These are phyloP conservation scores for Pseudofabraea citricarpa DNA, from an alignment of 2,329 filamentous ascomycete species.

Conservation along the genomic window DNA sequence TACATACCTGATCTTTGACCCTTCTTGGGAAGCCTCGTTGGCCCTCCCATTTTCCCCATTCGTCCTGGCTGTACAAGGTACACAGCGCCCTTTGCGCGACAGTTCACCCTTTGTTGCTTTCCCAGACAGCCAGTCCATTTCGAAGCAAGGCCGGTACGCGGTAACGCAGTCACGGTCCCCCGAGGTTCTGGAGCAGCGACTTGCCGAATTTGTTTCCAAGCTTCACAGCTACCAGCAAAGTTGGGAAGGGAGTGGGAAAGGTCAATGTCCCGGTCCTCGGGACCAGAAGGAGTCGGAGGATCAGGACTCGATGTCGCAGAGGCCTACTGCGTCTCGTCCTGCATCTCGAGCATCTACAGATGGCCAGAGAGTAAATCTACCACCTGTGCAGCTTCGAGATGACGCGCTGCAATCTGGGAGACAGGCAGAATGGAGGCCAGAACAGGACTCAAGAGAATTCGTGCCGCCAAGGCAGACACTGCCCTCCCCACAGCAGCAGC, in stretches of 20 bases:
- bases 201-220: slow-evolving; percentile 28
- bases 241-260: slow-evolving; percentile 29
- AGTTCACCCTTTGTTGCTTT: slow-evolving; percentile 25
- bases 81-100: slow-evolving; percentile 28
- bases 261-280: slow-evolving; percentile 55
- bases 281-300: slow-evolving; percentile 49
- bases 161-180: slow-evolving; percentile 20
- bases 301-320: slow-evolving; percentile 61
- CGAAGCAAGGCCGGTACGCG: slow-evolving; percentile 21
- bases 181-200: slow-evolving; percentile 23
- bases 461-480: neutral
- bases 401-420: slow-evolving; percentile 19
- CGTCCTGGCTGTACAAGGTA: slow-evolving; percentile 37
- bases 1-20: slow-evolving; percentile 16
- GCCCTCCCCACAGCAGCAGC: slow-evolving; percentile 11
- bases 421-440: slow-evolving; percentile 19
- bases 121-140: slow-evolving; percentile 25
- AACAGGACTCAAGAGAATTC: slow-evolving; percentile 16
- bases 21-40: slow-evolving; percentile 21
- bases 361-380: slow-evolving; percentile 26
- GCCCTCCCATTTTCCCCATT: slow-evolving; percentile 20
- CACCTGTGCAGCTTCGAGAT: slow-evolving; percentile 29
- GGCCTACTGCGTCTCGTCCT: slow-evolving; percentile 51
- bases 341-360: slow-evolving; percentile 39
- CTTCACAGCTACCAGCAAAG: slow-evolving; percentile 29